Evolutionary conservation across 1,284 basidiomycete species (phyloP), one percentile per base, ranked within the genome.

Genomic region (Boletus smithii): DNA sequence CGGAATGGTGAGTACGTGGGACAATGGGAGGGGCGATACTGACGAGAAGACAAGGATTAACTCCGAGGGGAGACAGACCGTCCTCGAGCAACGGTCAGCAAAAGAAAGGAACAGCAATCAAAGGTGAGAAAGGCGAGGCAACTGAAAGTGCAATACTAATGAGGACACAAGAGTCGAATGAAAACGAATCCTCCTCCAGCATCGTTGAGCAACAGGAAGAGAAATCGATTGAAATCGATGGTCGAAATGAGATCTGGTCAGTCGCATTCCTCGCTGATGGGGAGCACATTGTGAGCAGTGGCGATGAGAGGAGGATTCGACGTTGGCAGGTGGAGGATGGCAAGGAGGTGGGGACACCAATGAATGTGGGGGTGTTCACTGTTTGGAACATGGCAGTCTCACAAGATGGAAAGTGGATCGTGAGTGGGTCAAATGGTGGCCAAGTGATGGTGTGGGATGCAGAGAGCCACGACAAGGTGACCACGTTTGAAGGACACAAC

Each of bases 1-100:
- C 33, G 22, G 10, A 24, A 20, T 8, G 24, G 50, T 53, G 17
- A 53, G 50, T 35, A n/a, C 20, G 4, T 16, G 4, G 10, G 23
- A 24, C 8, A 24, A 8, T 24, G 23, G 8, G 8, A 24, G 8
- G 23, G 1, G 23, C 1, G 8, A 26, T 31, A 6, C 2, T 54
- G 35, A 53, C 24, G 0, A 11, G 5, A 29, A 23, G 23, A 24
- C 8, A 22, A 14, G 30, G 8, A 8, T 23, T 8, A 23, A 4
- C 4, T 23, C 23, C 4, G 23, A 23, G 4, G 4, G 23, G 14
- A 30, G 2, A 30, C 11, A 22, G 20, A 8, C 11, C 16, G 13
- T 18, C 4, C 20, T 14, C 20, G 20, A 7, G 2, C 0, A 13
- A 22, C 20, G 7, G 13, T 8, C 13, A 35, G 10, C 17, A 9